Conservation (phyloP, 495 filamentous ascomycete species). For the Lasiosphaeria miniovina region DNA sequence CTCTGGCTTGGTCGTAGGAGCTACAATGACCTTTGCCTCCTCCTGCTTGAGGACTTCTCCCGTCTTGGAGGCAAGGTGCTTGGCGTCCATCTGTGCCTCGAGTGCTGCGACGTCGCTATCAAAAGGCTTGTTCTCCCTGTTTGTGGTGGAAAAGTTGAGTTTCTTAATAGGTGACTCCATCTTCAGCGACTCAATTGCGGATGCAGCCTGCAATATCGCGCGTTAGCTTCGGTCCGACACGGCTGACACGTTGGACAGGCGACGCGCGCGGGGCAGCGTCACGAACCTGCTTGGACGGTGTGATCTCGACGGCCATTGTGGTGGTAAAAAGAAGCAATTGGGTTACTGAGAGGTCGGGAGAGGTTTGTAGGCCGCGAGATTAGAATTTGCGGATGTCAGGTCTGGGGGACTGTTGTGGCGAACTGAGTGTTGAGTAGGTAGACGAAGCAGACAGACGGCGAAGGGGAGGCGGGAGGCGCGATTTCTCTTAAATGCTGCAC, state of each 20-base stretch:
- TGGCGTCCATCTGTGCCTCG: conserved; percentile 52
- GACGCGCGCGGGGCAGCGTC: conserved; percentile 27
- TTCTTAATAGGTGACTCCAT: conserved; percentile 95
- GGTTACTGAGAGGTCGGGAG: conserved; percentile 7
- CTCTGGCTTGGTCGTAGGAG: conserved; percentile 61
- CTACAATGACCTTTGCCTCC: conserved; percentile 44
- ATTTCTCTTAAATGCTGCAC: conserved; percentile 31
- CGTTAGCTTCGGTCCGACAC: conserved; percentile 33
- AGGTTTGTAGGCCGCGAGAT: conserved; percentile 8
- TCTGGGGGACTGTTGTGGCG: conserved; percentile 1
- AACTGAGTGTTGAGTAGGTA: conserved; percentile 2
- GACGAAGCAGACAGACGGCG: conserved; percentile 10
- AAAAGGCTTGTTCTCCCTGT: conserved; percentile 81
- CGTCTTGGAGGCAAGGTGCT: conserved; percentile 27
- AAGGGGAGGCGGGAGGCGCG: conserved; percentile 13
- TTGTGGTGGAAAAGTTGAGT: conserved; percentile 64
- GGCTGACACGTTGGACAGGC: conserved; percentile 14
- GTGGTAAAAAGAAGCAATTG: conserved; percentile 8
- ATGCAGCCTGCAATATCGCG: conserved; percentile 61
- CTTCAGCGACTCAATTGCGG: conserved; percentile 81
- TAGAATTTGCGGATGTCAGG: conserved; percentile 5
- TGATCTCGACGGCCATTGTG: conserved; percentile 68
- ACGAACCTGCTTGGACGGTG: conserved; percentile 80
- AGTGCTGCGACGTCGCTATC: conserved; percentile 55
- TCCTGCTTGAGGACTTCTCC: conserved; percentile 24